Conservation (phyloP, 495 filamentous ascomycete genomes). For the Copromyces sp. region DNA sequence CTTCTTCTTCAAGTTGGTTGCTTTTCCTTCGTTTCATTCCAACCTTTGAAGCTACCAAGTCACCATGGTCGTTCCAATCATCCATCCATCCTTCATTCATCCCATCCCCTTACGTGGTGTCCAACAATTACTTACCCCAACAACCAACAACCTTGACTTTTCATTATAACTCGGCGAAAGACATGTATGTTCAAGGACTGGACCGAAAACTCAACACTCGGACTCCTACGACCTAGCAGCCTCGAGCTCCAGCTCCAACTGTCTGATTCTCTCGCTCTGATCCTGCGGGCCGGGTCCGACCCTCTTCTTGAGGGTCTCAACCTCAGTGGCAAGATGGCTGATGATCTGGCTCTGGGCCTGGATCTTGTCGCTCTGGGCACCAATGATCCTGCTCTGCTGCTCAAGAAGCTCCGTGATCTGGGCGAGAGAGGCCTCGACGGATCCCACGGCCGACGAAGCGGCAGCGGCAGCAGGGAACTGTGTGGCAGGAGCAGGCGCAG, state of each 20-base stretch:
- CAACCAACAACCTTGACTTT: background rate
- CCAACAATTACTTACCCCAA: background rate
- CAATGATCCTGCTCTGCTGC: conserved; percentile 52
- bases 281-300: conserved; percentile 45
- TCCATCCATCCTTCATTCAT: background rate
- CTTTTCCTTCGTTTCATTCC: background rate
- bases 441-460: conserved; percentile 4
- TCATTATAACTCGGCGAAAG: background rate
- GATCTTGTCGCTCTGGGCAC: conserved; percentile 48
- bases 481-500: conserved; percentile 5
- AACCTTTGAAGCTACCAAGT: background rate
- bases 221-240: conserved; percentile 29
- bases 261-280: conserved; percentile 59
- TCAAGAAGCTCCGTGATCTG: conserved; percentile 58
- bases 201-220: background rate
- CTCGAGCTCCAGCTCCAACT: conserved; percentile 60
- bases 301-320: conserved; percentile 59
- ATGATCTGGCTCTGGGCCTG: conserved; percentile 49
- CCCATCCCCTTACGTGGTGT: background rate
- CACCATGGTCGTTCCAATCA: conserved; percentile 2
- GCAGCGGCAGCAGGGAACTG: conserved; percentile 1
- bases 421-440: conserved; percentile 37
- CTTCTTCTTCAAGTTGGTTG: background rate
- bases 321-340: conserved; percentile 50
- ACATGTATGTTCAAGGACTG: background rate